A percentile compares a stretch with the other conserved stretches of the same genome.
These are phyloP conservation scores for Aspergillus nidulans DNA, from an alignment of 495 filamentous ascomycete species.

Conservation along the genomic window DNA sequence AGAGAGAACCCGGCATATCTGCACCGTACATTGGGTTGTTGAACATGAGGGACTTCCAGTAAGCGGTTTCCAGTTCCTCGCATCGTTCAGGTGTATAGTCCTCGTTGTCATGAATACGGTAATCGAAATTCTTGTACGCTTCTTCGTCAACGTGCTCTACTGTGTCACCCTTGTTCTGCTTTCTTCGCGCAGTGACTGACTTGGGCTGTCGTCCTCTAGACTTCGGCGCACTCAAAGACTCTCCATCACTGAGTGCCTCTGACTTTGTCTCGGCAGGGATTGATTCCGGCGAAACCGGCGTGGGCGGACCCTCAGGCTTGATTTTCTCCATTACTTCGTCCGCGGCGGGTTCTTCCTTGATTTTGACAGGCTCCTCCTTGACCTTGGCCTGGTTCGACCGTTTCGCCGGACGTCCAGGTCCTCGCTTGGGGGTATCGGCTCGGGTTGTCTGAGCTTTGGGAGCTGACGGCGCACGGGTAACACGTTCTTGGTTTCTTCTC, in stretches of 20 bases:
- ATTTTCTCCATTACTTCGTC: conserved; percentile 37
- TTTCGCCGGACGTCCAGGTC: conserved; percentile 48
- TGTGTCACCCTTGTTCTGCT: conserved; percentile 72
- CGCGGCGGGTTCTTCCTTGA: conserved; percentile 42
- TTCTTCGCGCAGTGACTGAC: conserved; percentile 64
- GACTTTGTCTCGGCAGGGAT: conserved; percentile 45
- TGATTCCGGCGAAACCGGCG: conserved; percentile 50
- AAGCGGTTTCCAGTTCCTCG: conserved; percentile 85
- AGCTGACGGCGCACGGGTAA: conserved; percentile 36
- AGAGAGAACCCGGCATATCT: conserved; percentile 94
- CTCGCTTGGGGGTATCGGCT: conserved; percentile 42
- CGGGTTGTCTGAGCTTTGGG: conserved; percentile 30
- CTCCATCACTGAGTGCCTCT: conserved; percentile 48
- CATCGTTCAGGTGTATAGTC: conserved; percentile 89
- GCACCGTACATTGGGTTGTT: conserved; percentile 93
- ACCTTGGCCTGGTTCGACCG: conserved; percentile 37
- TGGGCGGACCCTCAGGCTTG: conserved; percentile 45
- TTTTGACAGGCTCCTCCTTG: conserved; percentile 44
- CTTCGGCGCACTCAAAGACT: conserved; percentile 42
- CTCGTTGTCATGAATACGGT: conserved; percentile 71
- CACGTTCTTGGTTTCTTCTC: conserved; percentile 67
- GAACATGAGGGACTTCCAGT: conserved; percentile 95
- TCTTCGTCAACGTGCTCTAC: conserved; percentile 72
- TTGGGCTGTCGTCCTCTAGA: conserved; percentile 52
- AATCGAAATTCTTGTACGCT: conserved; percentile 83